Evolutionary conservation across 108 stramenopile genomes (phyloP), one percentile per base, ranked within the genome.

Genomic region (Conticribra weissflogii): DNA sequence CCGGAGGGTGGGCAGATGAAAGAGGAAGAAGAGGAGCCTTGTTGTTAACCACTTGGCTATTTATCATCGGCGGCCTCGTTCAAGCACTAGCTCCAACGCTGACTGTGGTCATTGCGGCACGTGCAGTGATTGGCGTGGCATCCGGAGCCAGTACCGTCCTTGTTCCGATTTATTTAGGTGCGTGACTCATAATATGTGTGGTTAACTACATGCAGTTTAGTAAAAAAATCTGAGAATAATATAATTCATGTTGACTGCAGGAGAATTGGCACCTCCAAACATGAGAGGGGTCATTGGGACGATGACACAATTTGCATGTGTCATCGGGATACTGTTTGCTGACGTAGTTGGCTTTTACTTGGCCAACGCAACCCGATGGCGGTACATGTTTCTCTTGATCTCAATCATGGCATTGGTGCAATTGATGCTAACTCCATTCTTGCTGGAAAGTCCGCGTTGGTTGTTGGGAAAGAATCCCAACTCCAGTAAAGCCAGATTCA

Each of bases 231-330:
- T n/a, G n/a, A n/a, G n/a, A n/a, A n/a, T n/a, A n/a, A n/a, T n/a
- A n/a, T n/a, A n/a, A n/a, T n/a, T n/a, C n/a, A n/a, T 25, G 17
- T 44, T 60, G 3, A 60, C 24, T 49, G 46, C 25, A 31, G 22
- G 28, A 51, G 97, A 98, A 76, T 51, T 98, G 29, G 91, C 95
- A 18, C 97, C 97, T 29, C 96, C 94, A 0, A 94, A 88, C 14
- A 72, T 98, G 22, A 90, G 98, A 60, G 97, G 98, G 29, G 88
- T 89, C 50, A 80, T 99, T 59, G 98, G 98, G 5, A 98, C 97
- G 4, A 68, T 96, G 64, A 97, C 96, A n/a, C 97, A 98, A 75
- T 98, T 99, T 72, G 93, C 92, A 33, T 68, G 97, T 79, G 94
- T 96, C 1, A 81, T 91, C 45, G 98, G 97, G 27, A 98, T 99